Evolutionary conservation across 2,329 filamentous ascomycete species (phyloP).

Genomic region (Ophiostoma angusticollis): DNA sequence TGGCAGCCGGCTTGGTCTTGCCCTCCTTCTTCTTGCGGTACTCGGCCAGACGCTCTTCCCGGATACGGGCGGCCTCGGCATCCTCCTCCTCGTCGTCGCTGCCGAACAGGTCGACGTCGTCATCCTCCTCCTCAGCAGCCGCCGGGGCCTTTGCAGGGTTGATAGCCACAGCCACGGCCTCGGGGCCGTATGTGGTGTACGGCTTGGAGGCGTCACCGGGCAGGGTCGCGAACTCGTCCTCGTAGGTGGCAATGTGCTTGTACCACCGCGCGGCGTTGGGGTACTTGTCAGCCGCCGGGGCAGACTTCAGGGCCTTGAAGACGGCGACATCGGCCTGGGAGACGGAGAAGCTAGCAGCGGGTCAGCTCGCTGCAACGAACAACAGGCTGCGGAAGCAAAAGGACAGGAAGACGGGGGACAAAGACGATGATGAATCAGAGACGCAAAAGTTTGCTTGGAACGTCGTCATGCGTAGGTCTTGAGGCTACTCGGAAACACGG

Average conservation of each 20-base stretch:
- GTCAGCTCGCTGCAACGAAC: too few species aligned
- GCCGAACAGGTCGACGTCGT: conserved; percentile 88
- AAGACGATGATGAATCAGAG: conserved; percentile 40
- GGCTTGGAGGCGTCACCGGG: conserved; percentile 83
- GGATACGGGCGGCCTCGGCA: conserved; percentile 67
- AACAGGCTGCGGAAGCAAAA: background rate
- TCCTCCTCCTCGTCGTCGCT: conserved; percentile 91
- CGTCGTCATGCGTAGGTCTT: conserved; percentile 72
- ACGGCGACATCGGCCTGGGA: conserved; percentile 92
- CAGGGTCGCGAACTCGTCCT: conserved; percentile 83
- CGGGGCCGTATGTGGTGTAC: conserved; percentile 84
- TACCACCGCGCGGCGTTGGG: conserved; percentile 95
- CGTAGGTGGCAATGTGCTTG: conserved; percentile 92
- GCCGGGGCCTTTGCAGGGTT: conserved; percentile 78
- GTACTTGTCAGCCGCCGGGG: conserved; percentile 75
- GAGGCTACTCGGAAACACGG: conserved; percentile 77
- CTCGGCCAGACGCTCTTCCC: conserved; percentile 80
- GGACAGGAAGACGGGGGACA: too few species aligned
- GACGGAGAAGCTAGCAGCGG: conserved; percentile 46
- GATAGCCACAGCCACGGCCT: conserved; percentile 59
- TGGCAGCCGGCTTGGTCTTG: conserved; percentile 84
- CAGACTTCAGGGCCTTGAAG: conserved; percentile 75
- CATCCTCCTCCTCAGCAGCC: conserved; percentile 56
- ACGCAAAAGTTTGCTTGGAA: conserved; percentile 49
- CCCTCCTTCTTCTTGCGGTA: conserved; percentile 95